Evolutionary conservation across 306 rosid genomes (phyloP), one percentile per base, ranked within the genome.

Genomic region (Senna siamea): DNA sequence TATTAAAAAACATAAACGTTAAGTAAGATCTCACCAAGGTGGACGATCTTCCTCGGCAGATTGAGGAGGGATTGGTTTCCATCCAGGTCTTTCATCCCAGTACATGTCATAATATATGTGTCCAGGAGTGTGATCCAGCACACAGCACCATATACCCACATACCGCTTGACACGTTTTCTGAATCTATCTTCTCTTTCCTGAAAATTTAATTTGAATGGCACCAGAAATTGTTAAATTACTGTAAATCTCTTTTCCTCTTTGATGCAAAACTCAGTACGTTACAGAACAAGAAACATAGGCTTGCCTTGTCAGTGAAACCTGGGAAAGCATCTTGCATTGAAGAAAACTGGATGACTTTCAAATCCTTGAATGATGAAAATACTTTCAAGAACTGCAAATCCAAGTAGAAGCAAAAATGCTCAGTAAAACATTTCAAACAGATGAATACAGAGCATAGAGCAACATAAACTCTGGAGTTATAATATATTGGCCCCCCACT

Each of bases 71-170:
- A 78, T 61, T 9, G 99, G 88, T 73, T 85, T 88, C 99, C 99
- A 95, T 51, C 79, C 90, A 11, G 96, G 99, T 75, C 90, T 95
- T 86, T 95, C 98, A 66, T 95, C 99, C 98, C 97, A 95, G 78
- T 89, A 95, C 88, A 95, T 95, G 78, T 95, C 97, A 57, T 95
- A 95, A 70, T 80, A 95, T 76, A 95, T 87, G 88, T 95, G 99
- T 44, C 97, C 99, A 6, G 96, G 94, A 22, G 80, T 80, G 73
- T 86, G 92, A 73, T 84, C 78, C 19, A 66, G 40, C 80, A 90
- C 99, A 44, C 99, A 95, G 79, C 99, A 95, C 98, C 99, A 92
- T 81, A 95, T 95, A 38, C 99, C 99, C 0, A 84, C 74, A 10
- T 95, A 95, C 53, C 83, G 88, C 85, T 92, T 88, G 70, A 82